These are phyloP conservation scores for Tetracentron sinense DNA, from an alignment of 164 flowering plant species.

Conservation along the genomic window DNA sequence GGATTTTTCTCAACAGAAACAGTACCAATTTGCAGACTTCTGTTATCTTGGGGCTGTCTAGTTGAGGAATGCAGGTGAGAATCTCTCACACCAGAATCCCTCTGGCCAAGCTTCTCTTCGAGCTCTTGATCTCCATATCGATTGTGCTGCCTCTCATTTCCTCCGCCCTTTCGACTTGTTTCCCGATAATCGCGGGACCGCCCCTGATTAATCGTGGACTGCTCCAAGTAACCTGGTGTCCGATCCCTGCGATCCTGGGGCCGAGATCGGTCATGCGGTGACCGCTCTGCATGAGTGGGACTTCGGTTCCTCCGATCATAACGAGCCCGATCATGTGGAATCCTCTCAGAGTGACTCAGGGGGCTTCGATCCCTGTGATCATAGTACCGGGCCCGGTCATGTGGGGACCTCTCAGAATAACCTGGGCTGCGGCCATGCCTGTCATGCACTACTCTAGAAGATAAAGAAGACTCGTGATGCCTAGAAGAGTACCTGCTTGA, in stretches of 20 bases:
- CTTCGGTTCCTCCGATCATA: slow-evolving; percentile 34
- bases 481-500: slow-evolving; percentile 52
- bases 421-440: slow-evolving; percentile 64
- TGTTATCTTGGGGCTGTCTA: slow-evolving; percentile 39
- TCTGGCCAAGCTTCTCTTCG: too few relatives aligned
- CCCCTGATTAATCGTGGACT: slow-evolving; percentile 42
- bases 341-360: slow-evolving; percentile 29
- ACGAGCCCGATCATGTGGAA: slow-evolving; percentile 33
- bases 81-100: too few relatives aligned
- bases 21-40: slow-evolving; percentile 16
- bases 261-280: slow-evolving; percentile 41
- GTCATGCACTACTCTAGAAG: slow-evolving; percentile 53
- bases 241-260: slow-evolving; percentile 37
- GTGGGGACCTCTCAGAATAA: slow-evolving; percentile 55
- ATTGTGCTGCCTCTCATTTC: slow-evolving; percentile 37
- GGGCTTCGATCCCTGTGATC: slow-evolving; percentile 57
- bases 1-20: slow-evolving; percentile 29
- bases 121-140: slow-evolving; percentile 32
- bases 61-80: too few relatives aligned
- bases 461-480: slow-evolving; percentile 50
- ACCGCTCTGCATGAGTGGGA: slow-evolving; percentile 37
- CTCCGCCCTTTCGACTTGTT: slow-evolving; percentile 38
- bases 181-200: slow-evolving; percentile 36
- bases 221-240: slow-evolving; percentile 32
- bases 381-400: slow-evolving; percentile 41